Percentiles rank a stretch among this genome's conserved stretches.
Conservation (phyloP, 805 yeast species). For the Candida ulmi region DNA sequence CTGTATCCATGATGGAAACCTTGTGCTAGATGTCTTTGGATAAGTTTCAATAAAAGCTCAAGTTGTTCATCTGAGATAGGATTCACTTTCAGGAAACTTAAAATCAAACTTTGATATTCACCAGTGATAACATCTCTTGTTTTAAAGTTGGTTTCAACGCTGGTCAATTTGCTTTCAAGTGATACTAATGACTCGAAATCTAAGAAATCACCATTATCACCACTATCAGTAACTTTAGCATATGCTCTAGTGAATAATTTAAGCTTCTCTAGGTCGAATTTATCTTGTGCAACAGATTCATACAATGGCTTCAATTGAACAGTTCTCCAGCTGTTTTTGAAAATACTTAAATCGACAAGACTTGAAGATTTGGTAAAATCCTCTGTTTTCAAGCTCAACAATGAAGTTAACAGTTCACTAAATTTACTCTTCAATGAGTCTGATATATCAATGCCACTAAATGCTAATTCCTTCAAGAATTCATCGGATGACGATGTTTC, state of each 20-base stretch:
- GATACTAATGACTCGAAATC: slow-evolving; percentile 4
- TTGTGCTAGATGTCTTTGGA: slow-evolving; percentile 12
- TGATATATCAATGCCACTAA: slow-evolving; percentile 10
- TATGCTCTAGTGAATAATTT: slow-evolving; percentile 23
- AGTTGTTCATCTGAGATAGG: slow-evolving; percentile 18
- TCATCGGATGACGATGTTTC: slow-evolving; percentile 9
- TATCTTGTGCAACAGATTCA: slow-evolving; percentile 8
- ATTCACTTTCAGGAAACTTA: slow-evolving; percentile 13
- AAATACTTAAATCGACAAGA: slow-evolving; percentile 21
- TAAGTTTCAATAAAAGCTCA: slow-evolving; percentile 8
- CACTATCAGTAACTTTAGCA: slow-evolving; percentile 11
- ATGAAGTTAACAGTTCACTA: slow-evolving; percentile 21
- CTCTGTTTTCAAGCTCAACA: slow-evolving; percentile 17
- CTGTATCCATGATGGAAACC: slow-evolving; percentile 10
- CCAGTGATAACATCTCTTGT: slow-evolving; percentile 25
- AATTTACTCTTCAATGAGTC: slow-evolving; percentile 9
- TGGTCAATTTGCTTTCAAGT: slow-evolving; percentile 2
- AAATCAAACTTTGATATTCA: slow-evolving; percentile 21
- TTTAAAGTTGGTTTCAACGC: slow-evolving; percentile 19
- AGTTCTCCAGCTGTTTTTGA: slow-evolving; percentile 24
- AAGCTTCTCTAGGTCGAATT: slow-evolving; percentile 22
- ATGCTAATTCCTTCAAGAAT: slow-evolving; percentile 25
- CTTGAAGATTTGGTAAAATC: slow-evolving; percentile 18
- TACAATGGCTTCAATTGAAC: slow-evolving; percentile 15
- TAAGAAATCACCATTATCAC: slow-evolving; percentile 5